Base-by-base conservation (phyloP, 164 flowering plant genomes). In the Amborella trichopoda region DNA sequence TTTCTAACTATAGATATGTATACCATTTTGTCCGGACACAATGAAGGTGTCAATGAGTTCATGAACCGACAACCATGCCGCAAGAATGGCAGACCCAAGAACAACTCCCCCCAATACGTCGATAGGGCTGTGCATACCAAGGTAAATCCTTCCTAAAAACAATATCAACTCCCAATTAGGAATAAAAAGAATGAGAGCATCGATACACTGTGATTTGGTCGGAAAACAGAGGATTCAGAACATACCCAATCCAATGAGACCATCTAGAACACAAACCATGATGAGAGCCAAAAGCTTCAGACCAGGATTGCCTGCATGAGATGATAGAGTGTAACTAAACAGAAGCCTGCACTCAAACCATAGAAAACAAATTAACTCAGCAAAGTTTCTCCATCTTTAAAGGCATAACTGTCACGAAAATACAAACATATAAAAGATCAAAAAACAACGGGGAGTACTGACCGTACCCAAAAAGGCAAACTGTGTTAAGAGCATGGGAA, bases 401-500 rank as follows among this genome's bases (percentile, higher is more conserved):
- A n/a, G n/a, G n/a, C n/a, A n/a, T n/a, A n/a, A n/a, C n/a, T n/a
- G n/a, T n/a, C n/a, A n/a, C n/a, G n/a, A n/a, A n/a, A n/a, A n/a
- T n/a, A n/a, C n/a, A n/a, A n/a, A n/a, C n/a, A n/a, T n/a, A n/a
- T n/a, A n/a, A n/a, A n/a, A n/a, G n/a, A n/a, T n/a, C n/a, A n/a
- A n/a, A n/a, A n/a, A n/a, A n/a, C n/a, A n/a, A n/a, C n/a, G n/a
- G n/a, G n/a, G n/a, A n/a, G n/a, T n/a, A n/a, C n/a, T n/a, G 42
- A 25, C 12, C 13, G 25, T 85, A 93, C 99, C 97, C 99, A 24
- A 95, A 76, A 28, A 85, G 64, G 69, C 99, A 93, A 50, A 88
- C 89, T 14, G 96, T 93, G 64, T 93, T 93, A 23, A 93, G 94
- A 34, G 93, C 83, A 67, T 93, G 99, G 48, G 99, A 93, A 59